phyloP scores from a whole-genome alignment of 768 basidiomycete species.

The Boletellus ananas region DNA sequence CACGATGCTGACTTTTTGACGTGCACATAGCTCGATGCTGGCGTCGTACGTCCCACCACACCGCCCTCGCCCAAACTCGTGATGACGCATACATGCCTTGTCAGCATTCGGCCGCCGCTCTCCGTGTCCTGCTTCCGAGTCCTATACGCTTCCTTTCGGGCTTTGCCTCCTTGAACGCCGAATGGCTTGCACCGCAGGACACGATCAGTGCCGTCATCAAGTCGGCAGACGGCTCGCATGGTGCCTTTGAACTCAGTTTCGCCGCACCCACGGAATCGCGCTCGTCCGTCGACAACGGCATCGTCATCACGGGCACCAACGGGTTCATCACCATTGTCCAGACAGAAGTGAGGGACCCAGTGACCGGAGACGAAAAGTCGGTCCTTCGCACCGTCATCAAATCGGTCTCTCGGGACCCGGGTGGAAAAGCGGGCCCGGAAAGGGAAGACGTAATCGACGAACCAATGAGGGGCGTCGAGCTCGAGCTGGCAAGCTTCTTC shows the following conservation, averaged over 20 bases:
- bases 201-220: slow-evolving; percentile 61
- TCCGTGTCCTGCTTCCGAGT: slow-evolving; percentile 57
- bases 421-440: slow-evolving; percentile 27
- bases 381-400: slow-evolving; percentile 41
- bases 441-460: slow-evolving; percentile 48
- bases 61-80: not conserved
- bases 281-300: slow-evolving; percentile 27
- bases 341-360: slow-evolving; percentile 22
- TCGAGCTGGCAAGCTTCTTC: slow-evolving; percentile 59
- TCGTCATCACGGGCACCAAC: slow-evolving; percentile 55
- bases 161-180: slow-evolving; percentile 63
- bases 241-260: slow-evolving; percentile 60
- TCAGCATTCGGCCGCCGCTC: slow-evolving; percentile 64
- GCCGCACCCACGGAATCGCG: slow-evolving; percentile 49
- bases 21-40: slow-evolving; percentile 63
- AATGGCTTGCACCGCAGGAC: slow-evolving; percentile 74
- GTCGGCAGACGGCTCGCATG: slow-evolving; percentile 48
- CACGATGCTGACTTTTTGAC: not conserved
- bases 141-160: slow-evolving; percentile 54
- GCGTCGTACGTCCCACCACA: slow-evolving; percentile 51
- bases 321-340: slow-evolving; percentile 55
- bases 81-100: not conserved
- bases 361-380: slow-evolving; percentile 21
- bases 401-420: slow-evolving; percentile 17
- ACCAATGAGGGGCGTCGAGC: slow-evolving; percentile 47